Conservation (phyloP, 805 yeast genomes). For the Schwanniomyces sp. region DNA sequence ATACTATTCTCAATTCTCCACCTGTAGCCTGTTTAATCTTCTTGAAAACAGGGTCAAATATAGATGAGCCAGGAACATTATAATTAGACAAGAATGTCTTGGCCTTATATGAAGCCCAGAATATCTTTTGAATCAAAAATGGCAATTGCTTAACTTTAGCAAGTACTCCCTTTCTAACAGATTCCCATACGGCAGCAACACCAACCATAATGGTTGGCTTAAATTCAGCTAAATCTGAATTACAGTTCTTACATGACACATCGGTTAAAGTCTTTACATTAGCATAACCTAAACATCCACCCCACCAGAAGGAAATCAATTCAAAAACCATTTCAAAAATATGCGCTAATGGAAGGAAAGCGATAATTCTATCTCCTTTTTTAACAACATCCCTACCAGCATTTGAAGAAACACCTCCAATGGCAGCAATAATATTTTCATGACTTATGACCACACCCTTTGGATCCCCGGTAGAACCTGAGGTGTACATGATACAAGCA, state of each 20-base stretch:
- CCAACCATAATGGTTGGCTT: conserved; percentile 96
- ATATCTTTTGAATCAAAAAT: conserved; percentile 66
- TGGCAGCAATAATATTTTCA: conserved; percentile 73
- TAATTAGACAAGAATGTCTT: conserved; percentile 62
- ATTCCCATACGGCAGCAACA: conserved; percentile 98
- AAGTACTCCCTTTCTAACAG: conserved; percentile 87
- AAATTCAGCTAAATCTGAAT: conserved; percentile 83
- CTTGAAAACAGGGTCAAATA: conserved; percentile 81
- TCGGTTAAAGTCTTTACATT: conserved; percentile 88
- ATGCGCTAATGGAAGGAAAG: conserved; percentile 94
- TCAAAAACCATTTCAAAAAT: conserved; percentile 92
- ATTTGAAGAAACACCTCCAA: conserved; percentile 75
- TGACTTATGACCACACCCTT: conserved; percentile 78
- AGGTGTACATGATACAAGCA: conserved; percentile 82
- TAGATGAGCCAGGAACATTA: conserved; percentile 70
- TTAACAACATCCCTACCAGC: conserved; percentile 53
- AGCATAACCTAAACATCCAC: conserved; percentile 86
- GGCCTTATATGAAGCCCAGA: conserved; percentile 84
- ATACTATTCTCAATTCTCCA: conserved; percentile 68
- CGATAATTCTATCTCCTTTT: conserved; percentile 69
- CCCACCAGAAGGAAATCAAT: conserved; percentile 81
- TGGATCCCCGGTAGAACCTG: conserved; percentile 84
- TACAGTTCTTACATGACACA: conserved; percentile 76
- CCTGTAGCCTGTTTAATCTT: conserved; percentile 94
- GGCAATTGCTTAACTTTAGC: conserved; percentile 71